These are phyloP conservation scores for Aspergillus alliaceus DNA, from an alignment of 2,329 filamentous ascomycete genomes.

Conservation along the genomic window DNA sequence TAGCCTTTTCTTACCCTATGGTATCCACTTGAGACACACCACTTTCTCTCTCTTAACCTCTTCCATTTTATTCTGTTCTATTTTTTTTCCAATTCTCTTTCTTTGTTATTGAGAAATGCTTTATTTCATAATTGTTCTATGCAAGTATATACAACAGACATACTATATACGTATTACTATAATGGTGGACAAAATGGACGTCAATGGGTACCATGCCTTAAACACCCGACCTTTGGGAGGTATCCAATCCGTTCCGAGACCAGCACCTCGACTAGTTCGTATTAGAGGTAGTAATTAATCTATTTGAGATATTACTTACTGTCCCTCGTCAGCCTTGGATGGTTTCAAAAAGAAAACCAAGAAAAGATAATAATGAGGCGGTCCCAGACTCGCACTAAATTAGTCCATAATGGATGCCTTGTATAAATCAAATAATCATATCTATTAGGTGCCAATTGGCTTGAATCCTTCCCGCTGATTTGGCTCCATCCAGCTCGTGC, in stretches of 20 bases:
- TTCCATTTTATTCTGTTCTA: not conserved
- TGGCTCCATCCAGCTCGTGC: not conserved
- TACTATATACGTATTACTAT: no score
- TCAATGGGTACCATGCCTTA: not conserved
- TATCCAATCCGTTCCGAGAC: not conserved
- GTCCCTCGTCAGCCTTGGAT: not conserved
- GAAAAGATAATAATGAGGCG: slow-evolving; percentile 6
- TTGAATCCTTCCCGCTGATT: not conserved
- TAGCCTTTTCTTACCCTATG: no score
- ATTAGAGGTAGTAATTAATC: not conserved
- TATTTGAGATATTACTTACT: not conserved
- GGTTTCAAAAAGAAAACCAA: not conserved
- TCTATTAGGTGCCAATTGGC: not conserved
- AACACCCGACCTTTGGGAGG: not conserved
- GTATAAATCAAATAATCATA: not conserved
- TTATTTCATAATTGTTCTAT: not conserved
- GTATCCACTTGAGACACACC: no score
- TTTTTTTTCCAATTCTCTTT: not conserved
- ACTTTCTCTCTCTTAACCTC: not conserved
- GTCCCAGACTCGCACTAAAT: slow-evolving; percentile 6
- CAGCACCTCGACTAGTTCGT: no score
- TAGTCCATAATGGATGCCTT: not conserved
- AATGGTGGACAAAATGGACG: no score
- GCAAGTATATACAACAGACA: no score
- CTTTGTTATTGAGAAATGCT: not conserved